These are phyloP conservation scores for Ogataea dorogensis DNA, from an alignment of 805 yeast species.

Conservation along the genomic window DNA sequence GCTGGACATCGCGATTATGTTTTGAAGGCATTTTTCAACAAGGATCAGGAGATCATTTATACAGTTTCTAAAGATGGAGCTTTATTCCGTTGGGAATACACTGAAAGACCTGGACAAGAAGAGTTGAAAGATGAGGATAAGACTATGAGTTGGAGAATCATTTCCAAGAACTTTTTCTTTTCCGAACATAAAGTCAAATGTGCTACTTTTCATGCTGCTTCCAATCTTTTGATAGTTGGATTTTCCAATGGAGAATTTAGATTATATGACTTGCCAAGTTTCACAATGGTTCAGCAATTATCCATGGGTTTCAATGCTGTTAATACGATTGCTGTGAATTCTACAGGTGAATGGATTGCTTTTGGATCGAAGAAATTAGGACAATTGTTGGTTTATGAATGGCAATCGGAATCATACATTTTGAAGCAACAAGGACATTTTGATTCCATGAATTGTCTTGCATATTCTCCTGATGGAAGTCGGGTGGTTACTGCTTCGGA, in stretches of 20 bases:
- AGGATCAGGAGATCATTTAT: conserved; percentile 85
- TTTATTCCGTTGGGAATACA: conserved; percentile 85
- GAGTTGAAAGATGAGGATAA: conserved; percentile 44
- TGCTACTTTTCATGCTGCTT: conserved; percentile 74
- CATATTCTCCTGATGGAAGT: conserved; percentile 94
- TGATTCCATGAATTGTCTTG: conserved; percentile 79
- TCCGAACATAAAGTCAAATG: conserved; percentile 73
- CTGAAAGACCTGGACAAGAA: conserved; percentile 51
- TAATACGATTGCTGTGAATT: conserved; percentile 75
- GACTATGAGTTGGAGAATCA: conserved; percentile 76
- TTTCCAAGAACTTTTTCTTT: conserved; percentile 71
- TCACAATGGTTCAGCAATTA: conserved; percentile 77
- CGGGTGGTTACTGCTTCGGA: conserved; percentile 91
- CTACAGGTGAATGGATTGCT: conserved; percentile 94
- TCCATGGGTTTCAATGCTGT: conserved; percentile 91
- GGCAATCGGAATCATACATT: conserved; percentile 97
- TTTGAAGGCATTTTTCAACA: conserved; percentile 79
- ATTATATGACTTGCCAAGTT: conserved; percentile 80
- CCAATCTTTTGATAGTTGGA: conserved; percentile 81
- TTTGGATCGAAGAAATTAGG: conserved; percentile 90
- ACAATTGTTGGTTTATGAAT: conserved; percentile 94
- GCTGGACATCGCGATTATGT: conserved; percentile 94
- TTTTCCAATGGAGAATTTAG: conserved; percentile 89
- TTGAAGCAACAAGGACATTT: conserved; percentile 97
- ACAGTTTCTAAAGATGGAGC: conserved; percentile 96